phyloP scores from a whole-genome alignment of 192 early-diverging fungal genomes.

The Coemansia furcata region DNA sequence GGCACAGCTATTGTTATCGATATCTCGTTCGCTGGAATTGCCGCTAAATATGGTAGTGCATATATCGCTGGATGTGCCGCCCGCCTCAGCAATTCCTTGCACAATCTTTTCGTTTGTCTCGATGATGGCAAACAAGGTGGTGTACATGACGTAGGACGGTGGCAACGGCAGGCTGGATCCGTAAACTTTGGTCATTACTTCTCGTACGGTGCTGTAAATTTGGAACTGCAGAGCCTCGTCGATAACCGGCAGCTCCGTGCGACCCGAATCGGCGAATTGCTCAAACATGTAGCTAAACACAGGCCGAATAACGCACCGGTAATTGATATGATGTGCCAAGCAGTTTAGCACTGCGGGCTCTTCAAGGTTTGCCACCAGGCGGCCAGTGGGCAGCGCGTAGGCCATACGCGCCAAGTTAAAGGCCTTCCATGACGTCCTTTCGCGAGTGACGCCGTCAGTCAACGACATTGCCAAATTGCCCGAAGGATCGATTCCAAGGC shows the following conservation, averaged over 20 bases:
- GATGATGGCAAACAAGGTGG: slow-evolving; percentile 39
- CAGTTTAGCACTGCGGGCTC: slow-evolving; percentile 10
- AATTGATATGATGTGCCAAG: slow-evolving; percentile 5
- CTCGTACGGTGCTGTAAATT: slow-evolving; percentile 33
- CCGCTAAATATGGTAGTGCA: neutral
- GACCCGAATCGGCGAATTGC: neutral
- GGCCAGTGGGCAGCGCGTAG: slow-evolving; percentile 26
- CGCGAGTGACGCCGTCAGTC: neutral
- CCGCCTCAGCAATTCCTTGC: slow-evolving; percentile 7
- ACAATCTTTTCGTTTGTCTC: slow-evolving; percentile 38
- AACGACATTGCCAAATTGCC: slow-evolving; percentile 14
- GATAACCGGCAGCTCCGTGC: slow-evolving; percentile 13
- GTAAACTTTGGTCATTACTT: slow-evolving; percentile 18
- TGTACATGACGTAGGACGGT: slow-evolving; percentile 31
- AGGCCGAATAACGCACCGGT: slow-evolving; percentile 35
- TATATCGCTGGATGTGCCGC: neutral
- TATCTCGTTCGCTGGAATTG: neutral
- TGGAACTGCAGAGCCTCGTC: slow-evolving; percentile 34
- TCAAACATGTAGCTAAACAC: slow-evolving; percentile 34
- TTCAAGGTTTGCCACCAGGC: slow-evolving; percentile 20
- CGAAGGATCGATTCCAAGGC: slow-evolving; percentile 5
- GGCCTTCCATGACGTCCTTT: slow-evolving; percentile 5
- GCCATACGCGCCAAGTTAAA: slow-evolving; percentile 12
- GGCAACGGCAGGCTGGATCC: neutral
- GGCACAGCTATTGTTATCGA: neutral